These are phyloP conservation scores for Puccinia novopanici DNA, from an alignment of 1,284 basidiomycete species.

Conservation along the genomic window DNA sequence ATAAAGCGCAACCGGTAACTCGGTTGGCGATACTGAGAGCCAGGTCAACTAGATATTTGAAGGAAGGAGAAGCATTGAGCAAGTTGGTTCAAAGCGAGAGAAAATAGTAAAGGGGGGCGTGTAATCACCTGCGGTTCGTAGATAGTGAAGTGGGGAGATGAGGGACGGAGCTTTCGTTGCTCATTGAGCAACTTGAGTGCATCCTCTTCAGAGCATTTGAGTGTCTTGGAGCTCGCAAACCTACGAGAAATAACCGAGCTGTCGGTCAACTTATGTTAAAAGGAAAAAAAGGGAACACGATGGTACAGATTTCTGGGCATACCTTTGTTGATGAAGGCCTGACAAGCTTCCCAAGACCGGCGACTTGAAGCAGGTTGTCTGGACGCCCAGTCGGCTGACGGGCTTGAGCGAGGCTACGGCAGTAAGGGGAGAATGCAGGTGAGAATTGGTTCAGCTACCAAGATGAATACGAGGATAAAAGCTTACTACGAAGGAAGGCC, in stretches of 20 bases:
- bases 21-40: conserved; percentile 83
- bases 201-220: conserved; percentile 64
- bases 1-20: conserved; percentile 76
- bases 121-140: conserved; percentile 92
- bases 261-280: neutral
- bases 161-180: conserved; percentile 81
- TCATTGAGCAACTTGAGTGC: conserved; percentile 73
- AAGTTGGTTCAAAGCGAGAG: too few relatives aligned
- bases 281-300: neutral
- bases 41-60: conserved; percentile 66
- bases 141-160: conserved; percentile 89
- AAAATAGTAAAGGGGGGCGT: too few relatives aligned
- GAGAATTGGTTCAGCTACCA: neutral
- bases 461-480: neutral
- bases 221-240: conserved; percentile 33
- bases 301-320: neutral
- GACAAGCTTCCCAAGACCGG: conserved; percentile 15
- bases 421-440: neutral
- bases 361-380: conserved; percentile 13
- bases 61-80: neutral
- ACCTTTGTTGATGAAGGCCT: conserved; percentile 29
- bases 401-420: conserved; percentile 28
- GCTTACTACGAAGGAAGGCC: conserved; percentile 13
- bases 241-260: neutral
- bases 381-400: conserved; percentile 20